phyloP scores from a whole-genome alignment of 306 rosid genomes.

The Cucumis sativus region DNA sequence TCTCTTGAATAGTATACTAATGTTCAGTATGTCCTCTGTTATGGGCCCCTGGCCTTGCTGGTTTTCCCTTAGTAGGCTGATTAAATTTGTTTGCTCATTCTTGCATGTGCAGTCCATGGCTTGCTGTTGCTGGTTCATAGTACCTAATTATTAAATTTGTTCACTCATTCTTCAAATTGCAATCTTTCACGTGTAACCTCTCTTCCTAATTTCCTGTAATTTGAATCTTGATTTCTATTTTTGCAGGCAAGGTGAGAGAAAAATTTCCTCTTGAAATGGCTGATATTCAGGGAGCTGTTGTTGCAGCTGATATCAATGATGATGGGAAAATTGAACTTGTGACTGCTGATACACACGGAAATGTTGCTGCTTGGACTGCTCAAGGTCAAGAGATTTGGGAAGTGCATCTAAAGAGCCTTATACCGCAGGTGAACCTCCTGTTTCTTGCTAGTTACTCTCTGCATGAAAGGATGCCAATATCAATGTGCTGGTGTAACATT shows the following conservation, averaged over 20 bases:
- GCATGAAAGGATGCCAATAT: neutral
- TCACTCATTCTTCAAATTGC: neutral
- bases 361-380: slow-evolving; percentile 93
- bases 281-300: slow-evolving; percentile 80
- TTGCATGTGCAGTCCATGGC: neutral
- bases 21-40: neutral
- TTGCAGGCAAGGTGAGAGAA: slow-evolving; percentile 74
- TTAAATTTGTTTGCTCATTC: neutral
- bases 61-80: neutral
- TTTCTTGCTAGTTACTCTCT: neutral
- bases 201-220: neutral
- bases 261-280: slow-evolving; percentile 99
- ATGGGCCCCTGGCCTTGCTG: neutral
- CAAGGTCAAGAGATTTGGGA: slow-evolving; percentile 87
- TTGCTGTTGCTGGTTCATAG: neutral
- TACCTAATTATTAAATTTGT: neutral
- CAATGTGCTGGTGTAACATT: neutral
- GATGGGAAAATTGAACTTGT: slow-evolving; percentile 97
- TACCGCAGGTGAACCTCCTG: slow-evolving; percentile 57
- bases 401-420: slow-evolving; percentile 74
- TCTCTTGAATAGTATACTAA: neutral
- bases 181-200: neutral
- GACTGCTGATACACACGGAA: slow-evolving; percentile 85
- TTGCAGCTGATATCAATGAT: slow-evolving; percentile 94
- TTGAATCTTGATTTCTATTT: slow-evolving; percentile 14